These are phyloP conservation scores for Xylaria flabelliformis DNA, from an alignment of 495 filamentous ascomycete species.

Conservation along the genomic window DNA sequence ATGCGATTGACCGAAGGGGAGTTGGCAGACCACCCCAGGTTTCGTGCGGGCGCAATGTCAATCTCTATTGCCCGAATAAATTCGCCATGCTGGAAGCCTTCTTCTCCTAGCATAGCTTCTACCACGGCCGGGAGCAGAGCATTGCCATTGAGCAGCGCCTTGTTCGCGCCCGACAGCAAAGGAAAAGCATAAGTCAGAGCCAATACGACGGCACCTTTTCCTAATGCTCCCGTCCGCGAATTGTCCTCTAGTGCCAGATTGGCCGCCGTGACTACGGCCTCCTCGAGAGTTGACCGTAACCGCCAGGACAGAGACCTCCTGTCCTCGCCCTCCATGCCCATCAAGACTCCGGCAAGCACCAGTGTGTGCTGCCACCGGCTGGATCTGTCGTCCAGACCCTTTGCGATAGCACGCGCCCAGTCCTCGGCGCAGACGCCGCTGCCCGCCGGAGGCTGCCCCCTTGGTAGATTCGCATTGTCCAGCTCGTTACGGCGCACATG, in stretches of 20 bases:
- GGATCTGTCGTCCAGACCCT: constrained; percentile 83
- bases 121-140: constrained; percentile 72
- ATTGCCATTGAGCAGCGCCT: constrained; percentile 71
- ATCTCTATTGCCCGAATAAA: constrained; percentile 79
- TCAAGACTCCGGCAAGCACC: constrained; percentile 78
- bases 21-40: constrained; percentile 73
- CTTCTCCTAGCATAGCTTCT: constrained; percentile 66
- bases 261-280: constrained; percentile 75
- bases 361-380: constrained; percentile 89
- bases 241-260: constrained; percentile 71
- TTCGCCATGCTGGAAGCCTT: constrained; percentile 83
- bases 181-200: constrained; percentile 82
- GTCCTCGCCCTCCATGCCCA: constrained; percentile 78
- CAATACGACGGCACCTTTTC: constrained; percentile 67
- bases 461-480: constrained; percentile 55
- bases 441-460: constrained; percentile 46
- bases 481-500: constrained; percentile 63
- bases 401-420: constrained; percentile 83
- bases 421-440: constrained; percentile 67
- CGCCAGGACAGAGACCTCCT: constrained; percentile 64
- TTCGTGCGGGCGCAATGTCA: constrained; percentile 71
- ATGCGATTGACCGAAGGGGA: constrained; percentile 65
- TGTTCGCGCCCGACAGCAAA: constrained; percentile 66
- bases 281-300: constrained; percentile 75
- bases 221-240: constrained; percentile 58